Evolutionary conservation across 116 monocot species (phyloP).

Genomic region (Dioscorea cayenensis): DNA sequence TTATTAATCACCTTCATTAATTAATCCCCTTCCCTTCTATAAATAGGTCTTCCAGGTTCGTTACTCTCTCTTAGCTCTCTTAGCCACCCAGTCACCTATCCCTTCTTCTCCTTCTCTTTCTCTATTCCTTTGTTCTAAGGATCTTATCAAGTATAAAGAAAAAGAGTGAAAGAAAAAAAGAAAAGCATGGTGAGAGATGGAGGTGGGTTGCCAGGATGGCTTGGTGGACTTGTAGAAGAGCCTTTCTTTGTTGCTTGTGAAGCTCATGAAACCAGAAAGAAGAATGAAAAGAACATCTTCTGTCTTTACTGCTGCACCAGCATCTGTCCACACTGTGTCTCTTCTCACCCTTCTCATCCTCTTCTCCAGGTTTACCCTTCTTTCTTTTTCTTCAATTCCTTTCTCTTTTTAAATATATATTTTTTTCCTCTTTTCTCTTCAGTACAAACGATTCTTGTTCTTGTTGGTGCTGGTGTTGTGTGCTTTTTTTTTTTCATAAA

Average conservation of each 20-base stretch:
- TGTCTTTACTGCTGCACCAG: constrained; percentile 44
- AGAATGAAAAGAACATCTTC: constrained; percentile 62
- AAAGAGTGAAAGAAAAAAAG: background rate
- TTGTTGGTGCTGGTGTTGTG: too few relatives aligned
- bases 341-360: constrained; percentile 29
- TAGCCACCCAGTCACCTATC: background rate
- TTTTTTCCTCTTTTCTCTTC: background rate
- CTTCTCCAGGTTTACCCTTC: constrained; percentile 26
- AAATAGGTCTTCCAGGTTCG: background rate
- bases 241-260: constrained; percentile 34
- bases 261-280: constrained; percentile 34
- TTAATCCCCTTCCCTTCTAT: background rate
- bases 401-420: background rate
- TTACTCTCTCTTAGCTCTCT: background rate
- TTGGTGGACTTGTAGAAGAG: constrained; percentile 30
- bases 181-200: constrained; percentile 3
- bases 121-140: background rate
- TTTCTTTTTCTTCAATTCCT: background rate
- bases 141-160: background rate
- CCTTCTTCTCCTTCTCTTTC: background rate
- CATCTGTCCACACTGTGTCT: constrained; percentile 49
- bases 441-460: too few relatives aligned
- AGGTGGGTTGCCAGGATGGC: constrained; percentile 29
- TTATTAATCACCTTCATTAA: background rate
- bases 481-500: too few relatives aligned